These are phyloP conservation scores for Aspergillus pseudonomiae DNA, from an alignment of 2,329 filamentous ascomycete species.

Conservation along the genomic window DNA sequence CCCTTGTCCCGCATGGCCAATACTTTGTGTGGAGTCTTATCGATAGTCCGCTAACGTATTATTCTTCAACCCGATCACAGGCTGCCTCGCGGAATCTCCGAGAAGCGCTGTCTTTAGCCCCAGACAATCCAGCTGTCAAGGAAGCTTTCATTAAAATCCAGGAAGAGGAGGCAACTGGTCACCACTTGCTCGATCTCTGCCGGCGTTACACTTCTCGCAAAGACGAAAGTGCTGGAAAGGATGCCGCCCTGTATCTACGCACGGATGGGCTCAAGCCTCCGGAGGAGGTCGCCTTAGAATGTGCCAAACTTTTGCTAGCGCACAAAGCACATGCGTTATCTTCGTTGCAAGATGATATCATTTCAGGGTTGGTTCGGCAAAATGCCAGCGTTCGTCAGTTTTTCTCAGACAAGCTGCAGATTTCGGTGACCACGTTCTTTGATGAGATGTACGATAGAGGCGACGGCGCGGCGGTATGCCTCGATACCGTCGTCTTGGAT, in stretches of 20 bases:
- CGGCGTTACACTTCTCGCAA: slow-evolving; percentile 45
- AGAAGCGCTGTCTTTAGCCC: slow-evolving; percentile 52
- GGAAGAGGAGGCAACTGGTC: slow-evolving; percentile 44
- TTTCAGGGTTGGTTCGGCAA: slow-evolving; percentile 50
- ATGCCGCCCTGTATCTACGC: slow-evolving; percentile 47
- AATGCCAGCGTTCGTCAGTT: slow-evolving; percentile 46
- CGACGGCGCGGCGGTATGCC: slow-evolving; percentile 50
- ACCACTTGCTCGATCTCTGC: slow-evolving; percentile 50
- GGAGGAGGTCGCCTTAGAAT: slow-evolving; percentile 46
- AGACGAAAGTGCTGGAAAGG: slow-evolving; percentile 48
- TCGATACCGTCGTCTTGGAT: slow-evolving; percentile 51
- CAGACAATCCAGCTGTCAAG: slow-evolving; percentile 49
- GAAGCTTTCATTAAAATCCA: slow-evolving; percentile 49
- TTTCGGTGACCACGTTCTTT: slow-evolving; percentile 51
- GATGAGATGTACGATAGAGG: slow-evolving; percentile 53
- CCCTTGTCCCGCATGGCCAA: slow-evolving; percentile 4
- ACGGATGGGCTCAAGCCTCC: slow-evolving; percentile 48
- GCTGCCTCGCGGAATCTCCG: slow-evolving; percentile 51
- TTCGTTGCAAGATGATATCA: slow-evolving; percentile 49
- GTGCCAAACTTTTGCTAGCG: slow-evolving; percentile 46
- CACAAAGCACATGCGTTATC: slow-evolving; percentile 40
- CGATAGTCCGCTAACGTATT: slow-evolving; percentile 15
- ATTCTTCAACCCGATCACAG: slow-evolving; percentile 30
- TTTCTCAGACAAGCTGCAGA: slow-evolving; percentile 46
- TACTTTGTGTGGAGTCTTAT: not conserved